phyloP scores from a whole-genome alignment of 169 alveolate species.

The Plasmodium ovale region DNA sequence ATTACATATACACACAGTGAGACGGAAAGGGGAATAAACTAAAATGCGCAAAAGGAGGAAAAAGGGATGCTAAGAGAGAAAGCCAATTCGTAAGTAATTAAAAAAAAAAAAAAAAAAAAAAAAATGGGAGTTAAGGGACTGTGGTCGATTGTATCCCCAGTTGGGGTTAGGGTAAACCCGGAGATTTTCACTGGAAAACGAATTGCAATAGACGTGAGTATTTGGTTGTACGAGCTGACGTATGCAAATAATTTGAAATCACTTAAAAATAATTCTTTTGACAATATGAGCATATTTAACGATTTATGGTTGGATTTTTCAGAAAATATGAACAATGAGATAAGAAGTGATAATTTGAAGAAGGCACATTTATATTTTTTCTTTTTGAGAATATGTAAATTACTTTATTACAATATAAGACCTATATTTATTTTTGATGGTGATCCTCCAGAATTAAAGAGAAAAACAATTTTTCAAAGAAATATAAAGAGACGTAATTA shows the following conservation, averaged over 20 bases:
- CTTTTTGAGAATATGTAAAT: slow-evolving; percentile 91
- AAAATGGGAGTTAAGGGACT: slow-evolving; percentile 90
- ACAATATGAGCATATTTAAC: slow-evolving; percentile 57
- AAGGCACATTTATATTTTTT: slow-evolving; percentile 83
- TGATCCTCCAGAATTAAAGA: slow-evolving; percentile 90
- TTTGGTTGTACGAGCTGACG: slow-evolving; percentile 86
- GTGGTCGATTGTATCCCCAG: slow-evolving; percentile 91
- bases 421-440: slow-evolving; percentile 95
- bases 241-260: slow-evolving; percentile 62
- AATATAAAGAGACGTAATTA: slow-evolving; percentile 71
- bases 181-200: slow-evolving; percentile 88
- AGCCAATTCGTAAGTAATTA: not conserved
- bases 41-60: not conserved
- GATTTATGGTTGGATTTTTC: slow-evolving; percentile 79
- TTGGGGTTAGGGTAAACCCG: slow-evolving; percentile 88
- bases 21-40: no score
- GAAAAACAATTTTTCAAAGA: slow-evolving; percentile 87
- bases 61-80: not conserved
- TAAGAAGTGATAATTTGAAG: slow-evolving; percentile 75
- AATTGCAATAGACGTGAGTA: slow-evolving; percentile 91
- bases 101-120: not conserved
- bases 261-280: slow-evolving; percentile 20
- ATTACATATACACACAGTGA: no score
- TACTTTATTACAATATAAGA: slow-evolving; percentile 90
- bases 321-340: slow-evolving; percentile 69